phyloP scores from a whole-genome alignment of 1,139 yeast genomes.

The Yamadazyma blattariae region DNA sequence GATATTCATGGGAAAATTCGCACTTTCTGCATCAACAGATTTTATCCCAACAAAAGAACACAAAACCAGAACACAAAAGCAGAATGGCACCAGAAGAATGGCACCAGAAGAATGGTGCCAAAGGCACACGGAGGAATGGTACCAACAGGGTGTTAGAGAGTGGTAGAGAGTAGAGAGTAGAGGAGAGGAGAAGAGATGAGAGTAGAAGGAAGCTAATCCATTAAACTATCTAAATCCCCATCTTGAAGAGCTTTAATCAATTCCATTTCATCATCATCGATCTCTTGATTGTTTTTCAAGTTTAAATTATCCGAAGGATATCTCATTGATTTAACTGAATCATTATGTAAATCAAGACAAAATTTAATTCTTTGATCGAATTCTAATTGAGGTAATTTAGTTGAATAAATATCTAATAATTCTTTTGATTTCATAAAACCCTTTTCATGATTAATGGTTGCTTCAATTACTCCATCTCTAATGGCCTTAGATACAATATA shows the following conservation, averaged over 20 bases:
- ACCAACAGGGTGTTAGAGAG: background rate
- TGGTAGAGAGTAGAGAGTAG: too few relatives aligned
- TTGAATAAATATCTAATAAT: conserved; percentile 80
- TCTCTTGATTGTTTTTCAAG: conserved; percentile 25
- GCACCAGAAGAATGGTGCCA: too few relatives aligned
- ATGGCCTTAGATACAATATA: conserved; percentile 96
- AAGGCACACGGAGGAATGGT: too few relatives aligned
- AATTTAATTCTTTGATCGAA: conserved; percentile 93
- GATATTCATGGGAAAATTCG: too few relatives aligned
- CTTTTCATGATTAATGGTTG: conserved; percentile 83
- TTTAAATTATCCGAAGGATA: conserved; percentile 55
- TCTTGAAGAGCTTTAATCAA: conserved; percentile 48
- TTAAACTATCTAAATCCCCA: conserved; percentile 49
- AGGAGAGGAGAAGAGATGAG: background rate
- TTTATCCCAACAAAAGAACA: too few relatives aligned
- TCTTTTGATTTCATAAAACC: conserved; percentile 94
- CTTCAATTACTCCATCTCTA: conserved; percentile 97
- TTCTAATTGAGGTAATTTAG: conserved; percentile 80
- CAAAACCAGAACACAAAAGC: too few relatives aligned
- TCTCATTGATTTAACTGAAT: conserved; percentile 93
- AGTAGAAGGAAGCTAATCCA: conserved; percentile 28
- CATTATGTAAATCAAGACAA: conserved; percentile 87
- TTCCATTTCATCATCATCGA: conserved; percentile 43
- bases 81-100: too few relatives aligned
- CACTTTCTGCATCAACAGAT: too few relatives aligned